A percentile compares a stretch with the other conserved stretches of the same genome.
phyloP scores from a whole-genome alignment of 2,329 filamentous ascomycete genomes.

The Cladobotryum mycophilum region DNA sequence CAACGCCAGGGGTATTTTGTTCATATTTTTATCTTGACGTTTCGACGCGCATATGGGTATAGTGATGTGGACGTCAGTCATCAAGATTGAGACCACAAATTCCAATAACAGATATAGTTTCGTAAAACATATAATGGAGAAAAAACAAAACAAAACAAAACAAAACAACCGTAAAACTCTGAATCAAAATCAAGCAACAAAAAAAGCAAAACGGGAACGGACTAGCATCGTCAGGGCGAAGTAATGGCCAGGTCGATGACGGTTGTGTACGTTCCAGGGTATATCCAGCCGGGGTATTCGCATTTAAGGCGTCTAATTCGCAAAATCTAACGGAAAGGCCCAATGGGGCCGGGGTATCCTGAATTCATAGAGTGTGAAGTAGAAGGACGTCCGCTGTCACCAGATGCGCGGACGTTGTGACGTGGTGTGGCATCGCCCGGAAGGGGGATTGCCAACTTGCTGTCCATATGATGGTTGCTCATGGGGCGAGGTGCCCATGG shows the following conservation, averaged over 20 bases:
- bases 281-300: conserved; percentile 60
- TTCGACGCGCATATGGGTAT: conserved; percentile 29
- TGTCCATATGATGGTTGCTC: conserved; percentile 58
- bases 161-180: conserved; percentile 12
- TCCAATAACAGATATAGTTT: conserved; percentile 18
- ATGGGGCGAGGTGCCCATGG: conserved; percentile 58
- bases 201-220: conserved; percentile 13
- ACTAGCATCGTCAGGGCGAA: conserved; percentile 18
- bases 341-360: conserved; percentile 91
- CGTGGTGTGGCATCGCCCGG: conserved; percentile 78
- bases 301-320: conserved; percentile 42
- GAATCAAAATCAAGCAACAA: conserved; percentile 15
- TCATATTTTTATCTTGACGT: conserved; percentile 25
- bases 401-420: conserved; percentile 76
- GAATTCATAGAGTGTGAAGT: conserved; percentile 93
- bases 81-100: conserved; percentile 25
- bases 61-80: conserved; percentile 28
- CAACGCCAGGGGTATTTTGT: conserved; percentile 29
- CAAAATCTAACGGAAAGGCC: conserved; percentile 76
- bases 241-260: conserved; percentile 27
- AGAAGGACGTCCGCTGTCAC: conserved; percentile 85
- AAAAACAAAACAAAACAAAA: conserved; percentile 15
- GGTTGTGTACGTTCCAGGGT: conserved; percentile 54
- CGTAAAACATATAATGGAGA: conserved; percentile 13
- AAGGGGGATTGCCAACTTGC: conserved; percentile 58